Evolutionary conservation across 2,329 filamentous ascomycete species (phyloP), one percentile per base, ranked within the genome.

Genomic region (Epichloe sp.): DNA sequence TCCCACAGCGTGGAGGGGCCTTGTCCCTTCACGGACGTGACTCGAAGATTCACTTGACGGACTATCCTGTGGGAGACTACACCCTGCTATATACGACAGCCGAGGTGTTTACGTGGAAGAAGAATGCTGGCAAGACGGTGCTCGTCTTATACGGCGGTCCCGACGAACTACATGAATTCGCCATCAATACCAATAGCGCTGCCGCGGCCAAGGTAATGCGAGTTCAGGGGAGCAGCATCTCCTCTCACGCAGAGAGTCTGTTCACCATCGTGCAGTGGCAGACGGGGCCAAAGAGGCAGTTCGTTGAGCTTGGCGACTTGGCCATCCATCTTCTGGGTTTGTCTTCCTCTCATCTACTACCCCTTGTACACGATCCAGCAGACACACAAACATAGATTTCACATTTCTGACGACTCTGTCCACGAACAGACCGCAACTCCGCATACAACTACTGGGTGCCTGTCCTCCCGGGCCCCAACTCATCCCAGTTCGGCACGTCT

Each of bases 371-470:
- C 26, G 26, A 31, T 10, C 8, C 8, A 31, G 26, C 26, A 31
- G 4, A 31, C 26, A 31, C 17, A 19, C 11, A 15, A 40, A 17
- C 14, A 4, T 17, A n/a, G 19, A 34, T 11, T 26, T 12, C 15
- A 8, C 15, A 34, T 6, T 40, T 40, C 44, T 59, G 40, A 58
- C 19, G 7, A 21, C 12, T 19, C 12, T 43, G 10, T 34, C 7
- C 1, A 11, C 1, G 26, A 2, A 0, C 51, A 76, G 82, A 84
- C 57, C 78, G 82, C 43, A 79, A 83, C 54, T 69, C 76, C 12
- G 83, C 82, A 0, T 86, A 86, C 64, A 78, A 82, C 54, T 84
- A 83, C 64, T 87, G 82, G 82, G 76, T 80, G 0, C 68, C 82
- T 2, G 76, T 83, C 47, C 60, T 80, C 2, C 71, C 71, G 0